Evolutionary conservation across 2,329 filamentous ascomycete species (phyloP), one percentile per base, ranked within the genome.

Genomic region (Hypoxylon sp.): DNA sequence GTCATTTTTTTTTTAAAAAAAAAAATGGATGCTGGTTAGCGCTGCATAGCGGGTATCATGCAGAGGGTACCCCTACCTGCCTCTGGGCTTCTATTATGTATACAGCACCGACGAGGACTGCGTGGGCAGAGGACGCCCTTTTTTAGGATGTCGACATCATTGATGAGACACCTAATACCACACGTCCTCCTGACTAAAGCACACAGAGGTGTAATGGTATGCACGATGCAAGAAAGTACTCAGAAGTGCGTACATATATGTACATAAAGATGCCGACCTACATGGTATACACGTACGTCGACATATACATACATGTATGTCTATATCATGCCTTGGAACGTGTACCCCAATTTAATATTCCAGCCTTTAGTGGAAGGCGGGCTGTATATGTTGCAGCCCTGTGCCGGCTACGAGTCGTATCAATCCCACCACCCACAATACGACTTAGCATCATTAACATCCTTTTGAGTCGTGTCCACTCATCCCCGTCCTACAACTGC

Each of bases 351-450:
- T 61, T 57, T 61, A 60, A 53, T 29, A 41, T 48, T 53, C 46
- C 52, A 65, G 45, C 62, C 41, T 57, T 60, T 51, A 64, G 37
- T 61, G 39, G 56, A 60, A 64, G 61, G 55, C 61, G 43, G 48
- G 23, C 39, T 45, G 23, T 29, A 54, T 7, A 50, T 39, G 41
- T 51, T 66, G 63, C 67, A 69, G 67, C 67, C 67, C 64, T 69
- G 67, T 69, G 58, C 64, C 67, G 67, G 55, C 43, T 65, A 32
- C 41, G 23, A 63, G 64, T 63, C n/a, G 51, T 59, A 69, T 67
- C 61, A 51, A 69, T 69, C 63, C 63, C 43, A 68, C 66, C 59
- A 64, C 41, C 55, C 34, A 34, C 32, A 57, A 32, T 62, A 43
- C 45, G 7, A 23, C 29, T 52, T 41, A 48, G 6, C 25, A 27